phyloP scores from a whole-genome alignment of 768 basidiomycete genomes.

The Leccinum rimulosum region DNA sequence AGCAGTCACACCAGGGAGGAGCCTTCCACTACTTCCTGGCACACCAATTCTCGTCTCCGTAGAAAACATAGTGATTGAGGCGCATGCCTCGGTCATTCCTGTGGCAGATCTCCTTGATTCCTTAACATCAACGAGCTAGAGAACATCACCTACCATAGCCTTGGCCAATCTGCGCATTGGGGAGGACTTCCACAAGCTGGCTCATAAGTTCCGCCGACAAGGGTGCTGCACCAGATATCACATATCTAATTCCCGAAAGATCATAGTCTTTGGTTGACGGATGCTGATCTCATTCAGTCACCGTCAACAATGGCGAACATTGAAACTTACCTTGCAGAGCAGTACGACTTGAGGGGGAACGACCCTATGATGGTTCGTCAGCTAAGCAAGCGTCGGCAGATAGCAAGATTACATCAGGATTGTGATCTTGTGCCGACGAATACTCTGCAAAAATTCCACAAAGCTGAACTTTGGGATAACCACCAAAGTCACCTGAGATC shows the following conservation, averaged over 20 bases:
- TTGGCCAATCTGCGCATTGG: conserved; percentile 62
- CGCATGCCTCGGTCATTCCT: conserved; percentile 70
- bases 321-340: conserved; percentile 56
- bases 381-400: conserved; percentile 13
- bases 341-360: conserved; percentile 67
- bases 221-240: conserved; percentile 62
- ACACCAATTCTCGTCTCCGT: conserved; percentile 46
- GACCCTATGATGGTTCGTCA: conserved; percentile 36
- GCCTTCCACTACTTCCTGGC: conserved; percentile 48
- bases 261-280: conserved; percentile 49
- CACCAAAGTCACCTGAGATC: conserved; percentile 49
- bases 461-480: conserved; percentile 64
- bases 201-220: conserved; percentile 54
- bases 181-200: conserved; percentile 43
- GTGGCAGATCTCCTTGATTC: neutral
- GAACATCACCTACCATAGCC: conserved; percentile 47
- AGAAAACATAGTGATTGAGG: conserved; percentile 49
- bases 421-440: conserved; percentile 54
- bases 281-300: conserved; percentile 37
- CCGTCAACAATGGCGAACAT: neutral
- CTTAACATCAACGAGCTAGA: conserved; percentile 12
- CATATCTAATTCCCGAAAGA: conserved; percentile 49
- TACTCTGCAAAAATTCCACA: conserved; percentile 57
- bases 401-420: conserved; percentile 47
- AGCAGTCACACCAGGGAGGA: conserved; percentile 54